phyloP scores from a whole-genome alignment of 345 rosid species.

The Bruguiera sexangula region DNA sequence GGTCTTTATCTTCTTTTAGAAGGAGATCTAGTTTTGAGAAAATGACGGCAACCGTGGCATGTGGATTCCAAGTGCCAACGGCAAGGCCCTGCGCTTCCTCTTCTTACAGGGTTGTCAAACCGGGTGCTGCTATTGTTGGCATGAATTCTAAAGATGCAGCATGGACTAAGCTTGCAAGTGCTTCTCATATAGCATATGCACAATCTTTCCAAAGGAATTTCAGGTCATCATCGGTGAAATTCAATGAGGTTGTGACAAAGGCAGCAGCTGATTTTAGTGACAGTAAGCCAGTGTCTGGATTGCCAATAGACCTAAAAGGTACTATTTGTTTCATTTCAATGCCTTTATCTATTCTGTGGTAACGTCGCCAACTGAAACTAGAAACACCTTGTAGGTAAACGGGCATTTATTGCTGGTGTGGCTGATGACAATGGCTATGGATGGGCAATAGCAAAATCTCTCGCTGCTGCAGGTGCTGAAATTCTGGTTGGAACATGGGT shows the following conservation, averaged over 20 bases:
- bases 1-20: slow-evolving; percentile 17
- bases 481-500: slow-evolving; percentile 98
- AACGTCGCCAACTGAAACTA: slow-evolving; percentile 1
- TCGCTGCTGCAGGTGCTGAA: slow-evolving; percentile 98
- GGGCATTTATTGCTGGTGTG: slow-evolving; percentile 93
- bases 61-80: slow-evolving; percentile 53
- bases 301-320: slow-evolving; percentile 90
- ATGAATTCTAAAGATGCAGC: slow-evolving; percentile 38
- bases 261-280: slow-evolving; percentile 61
- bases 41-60: slow-evolving; percentile 64
- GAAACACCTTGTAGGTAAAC: slow-evolving; percentile 54
- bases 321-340: not conserved
- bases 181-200: slow-evolving; percentile 45
- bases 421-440: slow-evolving; percentile 99
- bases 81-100: slow-evolving; percentile 51
- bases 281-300: slow-evolving; percentile 49
- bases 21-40: slow-evolving; percentile 24
- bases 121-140: slow-evolving; percentile 41
- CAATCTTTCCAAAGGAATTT: slow-evolving; percentile 36
- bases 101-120: slow-evolving; percentile 38
- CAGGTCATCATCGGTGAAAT: slow-evolving; percentile 35
- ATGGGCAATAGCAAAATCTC: slow-evolving; percentile 99
- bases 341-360: not conserved
- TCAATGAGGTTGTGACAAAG: slow-evolving; percentile 41
- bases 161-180: slow-evolving; percentile 46